Conservation (phyloP, 2,329 filamentous ascomycete species). For the Epichloe sibirici region DNA sequence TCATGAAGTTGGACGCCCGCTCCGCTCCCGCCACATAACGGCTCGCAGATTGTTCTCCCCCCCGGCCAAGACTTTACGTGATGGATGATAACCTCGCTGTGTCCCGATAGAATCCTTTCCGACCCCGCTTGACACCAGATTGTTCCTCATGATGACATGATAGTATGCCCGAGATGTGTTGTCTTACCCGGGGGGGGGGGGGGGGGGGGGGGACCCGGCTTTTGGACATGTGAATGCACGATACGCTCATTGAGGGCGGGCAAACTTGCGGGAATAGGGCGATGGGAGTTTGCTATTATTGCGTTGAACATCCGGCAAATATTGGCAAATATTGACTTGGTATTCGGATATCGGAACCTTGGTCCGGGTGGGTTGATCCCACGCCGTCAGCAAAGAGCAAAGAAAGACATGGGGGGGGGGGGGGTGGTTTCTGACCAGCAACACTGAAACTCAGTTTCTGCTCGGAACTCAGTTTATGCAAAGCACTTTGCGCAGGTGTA, state of each 20-base stretch:
- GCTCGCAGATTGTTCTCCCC: too few species aligned
- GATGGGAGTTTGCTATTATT: slow-evolving; percentile 25
- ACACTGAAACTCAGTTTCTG: too few species aligned
- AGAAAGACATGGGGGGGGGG: too few species aligned
- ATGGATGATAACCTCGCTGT: slow-evolving; percentile 26
- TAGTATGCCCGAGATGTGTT: slow-evolving; percentile 23
- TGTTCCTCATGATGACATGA: slow-evolving; percentile 27
- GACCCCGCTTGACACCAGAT: slow-evolving; percentile 26
- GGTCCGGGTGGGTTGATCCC: too few species aligned
- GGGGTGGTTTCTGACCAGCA: too few species aligned
- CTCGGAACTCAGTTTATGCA: too few species aligned
- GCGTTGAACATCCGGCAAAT: slow-evolving; percentile 27
- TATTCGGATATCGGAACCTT: neutral
- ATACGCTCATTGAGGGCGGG: slow-evolving; percentile 23
- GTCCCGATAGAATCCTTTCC: slow-evolving; percentile 20
- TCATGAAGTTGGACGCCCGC: neutral
- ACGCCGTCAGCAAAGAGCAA: too few species aligned
- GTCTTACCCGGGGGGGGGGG: slow-evolving; percentile 15
- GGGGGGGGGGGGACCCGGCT: slow-evolving; percentile 16
- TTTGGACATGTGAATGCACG: slow-evolving; percentile 21
- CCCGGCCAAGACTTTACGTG: slow-evolving; percentile 22
- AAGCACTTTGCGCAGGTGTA: too few species aligned
- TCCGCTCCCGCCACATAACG: too few species aligned
- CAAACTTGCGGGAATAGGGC: slow-evolving; percentile 24
- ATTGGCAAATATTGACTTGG: slow-evolving; percentile 18